Conservation (phyloP, 2,329 filamentous ascomycete species). For the Juglanconis juglandina region DNA sequence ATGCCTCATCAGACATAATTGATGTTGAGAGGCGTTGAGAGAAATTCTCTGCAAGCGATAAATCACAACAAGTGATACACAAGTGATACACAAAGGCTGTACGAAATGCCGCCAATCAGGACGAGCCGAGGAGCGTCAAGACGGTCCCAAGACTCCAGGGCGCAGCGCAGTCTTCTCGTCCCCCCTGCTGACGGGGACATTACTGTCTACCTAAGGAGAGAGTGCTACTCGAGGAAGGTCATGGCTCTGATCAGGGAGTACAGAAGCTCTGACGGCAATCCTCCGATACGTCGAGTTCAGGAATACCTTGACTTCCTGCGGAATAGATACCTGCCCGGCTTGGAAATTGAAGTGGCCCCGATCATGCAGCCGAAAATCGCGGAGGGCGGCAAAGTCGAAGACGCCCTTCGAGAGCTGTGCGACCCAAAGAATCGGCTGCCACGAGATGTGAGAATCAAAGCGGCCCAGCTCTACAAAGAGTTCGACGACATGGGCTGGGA, state of each 20-base stretch:
- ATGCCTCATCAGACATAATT: no score
- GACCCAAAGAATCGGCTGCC: background rate
- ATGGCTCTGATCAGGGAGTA: background rate
- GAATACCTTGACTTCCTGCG: background rate
- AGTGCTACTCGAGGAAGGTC: background rate
- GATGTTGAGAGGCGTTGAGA: no score
- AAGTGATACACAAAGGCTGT: no score
- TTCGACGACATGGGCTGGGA: slow-evolving; percentile 8
- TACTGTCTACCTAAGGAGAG: background rate
- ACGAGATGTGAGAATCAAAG: background rate
- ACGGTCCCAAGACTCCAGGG: no score
- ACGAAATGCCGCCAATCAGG: no score
- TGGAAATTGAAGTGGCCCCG: background rate
- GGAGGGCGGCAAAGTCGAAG: background rate
- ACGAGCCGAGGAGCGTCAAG: no score
- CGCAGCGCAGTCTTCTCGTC: no score
- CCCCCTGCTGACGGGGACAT: no score
- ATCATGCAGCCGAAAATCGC: background rate
- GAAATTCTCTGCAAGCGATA: no score
- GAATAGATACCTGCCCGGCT: background rate
- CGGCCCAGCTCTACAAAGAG: background rate
- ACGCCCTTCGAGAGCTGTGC: background rate
- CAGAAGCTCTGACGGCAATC: background rate
- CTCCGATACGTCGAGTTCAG: background rate
- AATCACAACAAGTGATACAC: no score